Base-by-base conservation (phyloP, 1,284 basidiomycete genomes). In the Ganoderma lingzhi region DNA sequence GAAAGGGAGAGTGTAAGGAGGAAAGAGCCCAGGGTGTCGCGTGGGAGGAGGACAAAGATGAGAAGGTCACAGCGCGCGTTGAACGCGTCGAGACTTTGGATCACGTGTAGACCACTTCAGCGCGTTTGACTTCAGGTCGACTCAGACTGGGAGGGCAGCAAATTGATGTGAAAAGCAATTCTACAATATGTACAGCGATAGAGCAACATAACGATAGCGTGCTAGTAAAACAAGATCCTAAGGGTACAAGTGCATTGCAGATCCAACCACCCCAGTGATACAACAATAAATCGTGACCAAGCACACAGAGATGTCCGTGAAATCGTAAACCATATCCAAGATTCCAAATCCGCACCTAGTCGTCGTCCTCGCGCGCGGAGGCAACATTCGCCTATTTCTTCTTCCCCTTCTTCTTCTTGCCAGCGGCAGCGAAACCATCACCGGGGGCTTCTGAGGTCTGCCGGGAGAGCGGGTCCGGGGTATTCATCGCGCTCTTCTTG, bases 401-500 rank as follows among this genome's bases (percentile, higher is more conserved):
- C 74, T 76, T 76, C 19, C 69, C 51, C 71, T 73, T 73, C 64
- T 74, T 75, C 73, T 75, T 76, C 72, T 73, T 73, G 51, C 58
- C 42, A 58, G 55, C 58, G 19, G 51, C 12, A 28, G 41, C 23
- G 37, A 67, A 60, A 14, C 66, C 66, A 35, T 67, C 66, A 8
- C 35, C 35, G 30, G 59, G 35, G 28, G 68, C 68, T 23, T 64
- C 64, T 35, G 68, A 65, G 3, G 51, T 44, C 37, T 58, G 39
- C 10, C 68, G 64, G 6, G 68, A 69, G 59, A 69, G 53, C 10
- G 64, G 62, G 60, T 65, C 65, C 5, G 74, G 69, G 30, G 71
- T 64, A 5, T 67, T 61, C 10, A 62, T 53, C 35, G 65, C 44
- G 51, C 30, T 48, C 42, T 68, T 69, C 45, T 70, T 68, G 19